phyloP scores from a whole-genome alignment of 192 early-diverging fungal species.

The Podila epigama region DNA sequence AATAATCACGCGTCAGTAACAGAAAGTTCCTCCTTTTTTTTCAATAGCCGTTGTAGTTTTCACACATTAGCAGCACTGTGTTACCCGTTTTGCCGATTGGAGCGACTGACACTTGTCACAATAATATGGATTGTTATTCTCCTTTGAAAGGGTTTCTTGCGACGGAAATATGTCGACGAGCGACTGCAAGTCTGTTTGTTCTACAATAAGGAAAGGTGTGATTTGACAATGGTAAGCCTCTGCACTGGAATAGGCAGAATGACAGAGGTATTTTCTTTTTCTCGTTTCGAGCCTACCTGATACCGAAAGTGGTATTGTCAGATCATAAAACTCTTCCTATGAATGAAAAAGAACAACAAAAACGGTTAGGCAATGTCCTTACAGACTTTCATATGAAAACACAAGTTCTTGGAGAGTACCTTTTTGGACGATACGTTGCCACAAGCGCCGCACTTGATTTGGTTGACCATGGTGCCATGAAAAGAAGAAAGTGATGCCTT shows the following conservation, averaged over 20 bases:
- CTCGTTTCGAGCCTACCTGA: constrained; percentile 8
- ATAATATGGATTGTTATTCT: constrained; percentile 27
- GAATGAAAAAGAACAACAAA: neutral
- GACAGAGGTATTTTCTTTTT: neutral
- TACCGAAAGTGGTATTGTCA: constrained; percentile 24
- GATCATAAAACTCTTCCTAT: constrained; percentile 28
- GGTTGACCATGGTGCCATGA: constrained; percentile 33
- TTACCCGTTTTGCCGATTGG: constrained; percentile 27
- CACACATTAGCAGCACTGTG: neutral
- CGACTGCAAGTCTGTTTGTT: constrained; percentile 13
- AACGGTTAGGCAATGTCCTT: no score
- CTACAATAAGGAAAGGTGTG: neutral
- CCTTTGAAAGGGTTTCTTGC: constrained; percentile 15
- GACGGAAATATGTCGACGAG: constrained; percentile 35
- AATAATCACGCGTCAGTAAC: neutral
- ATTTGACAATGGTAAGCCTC: neutral
- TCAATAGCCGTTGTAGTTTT: neutral
- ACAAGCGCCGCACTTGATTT: constrained; percentile 26
- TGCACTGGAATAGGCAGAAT: neutral
- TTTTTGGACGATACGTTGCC: constrained; percentile 28
- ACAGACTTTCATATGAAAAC: no score
- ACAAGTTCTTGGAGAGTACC: neutral
- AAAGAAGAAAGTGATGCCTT: constrained; percentile 23
- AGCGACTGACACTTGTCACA: constrained; percentile 34
- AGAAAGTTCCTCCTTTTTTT: neutral